Base-by-base conservation (phyloP, 352 stramenopile species). In the Pythium grandisporangium region DNA sequence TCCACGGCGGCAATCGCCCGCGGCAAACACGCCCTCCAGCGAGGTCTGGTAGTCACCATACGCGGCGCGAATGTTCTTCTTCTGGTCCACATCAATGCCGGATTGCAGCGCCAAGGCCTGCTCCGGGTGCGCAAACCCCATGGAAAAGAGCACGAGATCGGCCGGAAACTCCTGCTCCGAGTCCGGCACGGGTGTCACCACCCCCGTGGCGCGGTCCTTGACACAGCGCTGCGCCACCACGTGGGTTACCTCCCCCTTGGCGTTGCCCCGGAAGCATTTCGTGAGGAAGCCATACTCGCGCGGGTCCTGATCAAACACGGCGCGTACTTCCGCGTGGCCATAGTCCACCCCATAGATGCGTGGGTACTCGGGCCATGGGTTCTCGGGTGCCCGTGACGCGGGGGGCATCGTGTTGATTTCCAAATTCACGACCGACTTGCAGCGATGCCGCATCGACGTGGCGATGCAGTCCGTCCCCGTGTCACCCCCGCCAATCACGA, bases 401-500 rank as follows among this genome's bases (percentile, higher is more conserved):
- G 94, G 96, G 21, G 93, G 95, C 60, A 86, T 61, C 23, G 89
- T 67, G 70, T 98, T 97, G 52, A 97, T 79, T 61, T 99, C 95
- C 48, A 99, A 84, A 68, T 98, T 98, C 29, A 95, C 83, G 25
- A 98, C 84, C 26, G 81, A 97, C 58, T 97, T 98, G 82, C 93
- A 98, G 16, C 89, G 80, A 38, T 96, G 87, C 23, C 95, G 89
- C 91, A 99, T 98, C 26, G 90, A 97, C 29, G 95, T 98, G 26
- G 94, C 95, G 63, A 99, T 98, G 70, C 95, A 99, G 72, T 99
- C 95, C 23, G 95, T 99, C 42, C 94, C 95, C 8, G 95, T 99
- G 51, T 97, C 86, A 51, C 95, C 95, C 37, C 95, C 95, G 38
- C 95, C 95, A 77, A 99, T 98, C 0, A 99, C 94, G 29, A 99